These are phyloP conservation scores for Arthroderma sp. DNA, from an alignment of 2,329 filamentous ascomycete species.

Conservation along the genomic window DNA sequence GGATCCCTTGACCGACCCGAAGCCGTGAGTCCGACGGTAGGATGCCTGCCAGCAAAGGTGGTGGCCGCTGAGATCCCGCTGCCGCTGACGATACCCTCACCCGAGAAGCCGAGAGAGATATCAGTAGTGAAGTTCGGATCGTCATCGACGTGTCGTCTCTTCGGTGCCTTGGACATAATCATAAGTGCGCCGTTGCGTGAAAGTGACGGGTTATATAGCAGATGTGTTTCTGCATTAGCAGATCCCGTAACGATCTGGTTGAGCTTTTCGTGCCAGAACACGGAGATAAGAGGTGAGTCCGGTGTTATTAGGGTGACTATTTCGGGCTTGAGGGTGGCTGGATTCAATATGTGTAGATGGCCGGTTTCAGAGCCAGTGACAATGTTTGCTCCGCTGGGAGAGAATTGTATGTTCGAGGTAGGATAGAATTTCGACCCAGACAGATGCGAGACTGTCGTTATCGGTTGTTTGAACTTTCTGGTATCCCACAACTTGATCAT, in stretches of 20 bases:
- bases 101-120: conserved; percentile 65
- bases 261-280: conserved; percentile 84
- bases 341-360: conserved; percentile 83
- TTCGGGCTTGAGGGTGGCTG: conserved; percentile 75
- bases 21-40: conserved; percentile 61
- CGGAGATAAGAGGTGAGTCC: conserved; percentile 66
- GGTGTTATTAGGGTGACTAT: conserved; percentile 81
- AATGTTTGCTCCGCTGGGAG: conserved; percentile 69
- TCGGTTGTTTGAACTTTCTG: conserved; percentile 81
- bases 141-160: conserved; percentile 91
- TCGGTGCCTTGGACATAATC: conserved; percentile 85
- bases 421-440: conserved; percentile 77
- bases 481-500: conserved; percentile 95
- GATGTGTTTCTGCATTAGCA: conserved; percentile 75
- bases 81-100: conserved; percentile 65
- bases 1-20: conserved; percentile 70
- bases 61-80: conserved; percentile 63
- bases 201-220: conserved; percentile 79
- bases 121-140: conserved; percentile 79
- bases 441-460: conserved; percentile 64
- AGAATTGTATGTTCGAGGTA: conserved; percentile 79
- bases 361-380: conserved; percentile 80
- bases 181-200: conserved; percentile 72
- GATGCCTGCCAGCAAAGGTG: conserved; percentile 48
- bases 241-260: conserved; percentile 95